phyloP scores from a whole-genome alignment of 2,329 filamentous ascomycete genomes.

The Sporothrix brunneoviolacea region DNA sequence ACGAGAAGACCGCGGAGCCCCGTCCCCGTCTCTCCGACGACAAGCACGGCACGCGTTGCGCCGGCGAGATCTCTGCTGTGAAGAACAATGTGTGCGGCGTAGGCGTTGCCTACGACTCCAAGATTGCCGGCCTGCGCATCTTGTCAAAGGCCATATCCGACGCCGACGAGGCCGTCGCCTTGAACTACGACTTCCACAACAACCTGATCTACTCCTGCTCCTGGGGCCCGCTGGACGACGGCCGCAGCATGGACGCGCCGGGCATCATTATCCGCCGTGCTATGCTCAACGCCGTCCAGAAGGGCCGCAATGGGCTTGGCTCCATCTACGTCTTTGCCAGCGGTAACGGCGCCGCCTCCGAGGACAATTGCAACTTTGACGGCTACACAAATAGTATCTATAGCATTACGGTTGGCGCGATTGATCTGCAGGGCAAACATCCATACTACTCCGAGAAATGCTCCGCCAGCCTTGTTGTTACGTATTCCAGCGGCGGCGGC shows the following conservation, averaged over 20 bases:
- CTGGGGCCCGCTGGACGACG: constrained; percentile 94
- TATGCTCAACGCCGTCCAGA: constrained; percentile 87
- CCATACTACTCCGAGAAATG: constrained; percentile 96
- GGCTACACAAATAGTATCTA: constrained; percentile 99
- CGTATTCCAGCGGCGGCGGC: constrained; percentile 84
- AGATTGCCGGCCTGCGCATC: constrained; percentile 86
- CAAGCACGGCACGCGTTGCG: constrained; percentile 85
- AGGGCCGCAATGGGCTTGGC: constrained; percentile 74
- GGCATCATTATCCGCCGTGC: constrained; percentile 81
- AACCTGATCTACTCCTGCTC: constrained; percentile 99
- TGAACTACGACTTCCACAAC: constrained; percentile 86
- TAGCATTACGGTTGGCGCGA: constrained; percentile 91
- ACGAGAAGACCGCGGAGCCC: constrained; percentile 73
- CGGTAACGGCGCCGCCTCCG: constrained; percentile 79
- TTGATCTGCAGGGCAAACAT: constrained; percentile 80
- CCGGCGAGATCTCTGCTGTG: constrained; percentile 88
- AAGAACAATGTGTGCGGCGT: constrained; percentile 89
- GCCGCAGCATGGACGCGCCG: constrained; percentile 86
- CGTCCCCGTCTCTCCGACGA: constrained; percentile 80
- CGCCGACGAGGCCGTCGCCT: constrained; percentile 81
- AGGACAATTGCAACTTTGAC: constrained; percentile 98
- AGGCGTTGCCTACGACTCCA: constrained; percentile 90
- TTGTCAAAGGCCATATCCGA: constrained; percentile 86
- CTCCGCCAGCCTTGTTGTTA: constrained; percentile 90
- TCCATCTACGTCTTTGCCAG: constrained; percentile 96